phyloP scores from a whole-genome alignment of 106 monocot species.

The Allium fistulosum region DNA sequence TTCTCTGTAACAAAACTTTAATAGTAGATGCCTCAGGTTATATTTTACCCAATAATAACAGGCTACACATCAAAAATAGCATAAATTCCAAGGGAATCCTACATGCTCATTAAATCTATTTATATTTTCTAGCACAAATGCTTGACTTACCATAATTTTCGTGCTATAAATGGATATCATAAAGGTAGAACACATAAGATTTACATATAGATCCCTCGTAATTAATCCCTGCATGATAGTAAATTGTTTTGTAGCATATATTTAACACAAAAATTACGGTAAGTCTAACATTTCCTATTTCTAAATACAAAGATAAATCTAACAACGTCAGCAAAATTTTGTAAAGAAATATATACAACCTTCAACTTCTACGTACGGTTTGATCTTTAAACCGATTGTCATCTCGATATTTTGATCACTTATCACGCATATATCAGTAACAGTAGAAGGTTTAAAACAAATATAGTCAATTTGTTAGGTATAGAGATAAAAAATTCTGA shows the following conservation, averaged over 20 bases:
- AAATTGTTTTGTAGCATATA: too few relatives aligned
- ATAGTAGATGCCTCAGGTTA: too few relatives aligned
- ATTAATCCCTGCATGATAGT: too few relatives aligned
- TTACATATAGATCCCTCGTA: background rate
- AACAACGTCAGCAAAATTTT: too few relatives aligned
- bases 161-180: background rate
- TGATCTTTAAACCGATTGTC: background rate
- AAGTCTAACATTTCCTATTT: too few relatives aligned
- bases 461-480: background rate
- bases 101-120: background rate
- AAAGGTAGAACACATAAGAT: background rate
- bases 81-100: slow-evolving; percentile 3
- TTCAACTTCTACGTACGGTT: too few relatives aligned
- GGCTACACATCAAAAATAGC: slow-evolving; percentile 8
- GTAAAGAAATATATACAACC: too few relatives aligned
- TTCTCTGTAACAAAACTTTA: too few relatives aligned
- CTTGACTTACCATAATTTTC: background rate
- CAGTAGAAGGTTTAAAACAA: background rate
- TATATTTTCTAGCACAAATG: background rate
- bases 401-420: background rate
- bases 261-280: too few relatives aligned
- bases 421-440: background rate
- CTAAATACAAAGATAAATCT: too few relatives aligned
- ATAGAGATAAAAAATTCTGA: too few relatives aligned
- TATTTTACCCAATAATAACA: background rate